Base-by-base conservation (phyloP, 768 basidiomycete genomes). In the Cyclocybe cylindracea region DNA sequence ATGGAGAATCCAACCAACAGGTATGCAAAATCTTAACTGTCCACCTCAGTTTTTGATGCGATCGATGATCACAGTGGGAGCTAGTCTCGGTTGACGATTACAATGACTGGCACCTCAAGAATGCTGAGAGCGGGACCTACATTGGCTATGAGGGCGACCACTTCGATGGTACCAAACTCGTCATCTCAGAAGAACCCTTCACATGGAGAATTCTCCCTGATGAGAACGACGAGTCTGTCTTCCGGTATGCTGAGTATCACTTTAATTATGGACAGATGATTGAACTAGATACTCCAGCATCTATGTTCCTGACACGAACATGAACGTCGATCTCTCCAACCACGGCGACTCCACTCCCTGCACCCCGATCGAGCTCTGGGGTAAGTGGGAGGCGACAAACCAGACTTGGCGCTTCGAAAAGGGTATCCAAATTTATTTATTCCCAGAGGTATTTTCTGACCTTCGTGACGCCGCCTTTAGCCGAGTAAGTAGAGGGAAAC, bases 1-100 rank as follows among this genome's bases (percentile, higher is more conserved):
- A 77, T 57, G 53, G 62, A 7, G 78, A 73, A 6, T 59, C 59
- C 6, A 80, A 80, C 56, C 79, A 81, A 52, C 55, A 64, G 61
- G 78, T 77, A 56, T 10, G 63, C 10, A 16, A 7, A 38, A 46
- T 34, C 19, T 14, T 34, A 38, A 11, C 5, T 24, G 24, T n/a
- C 13, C 2, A 19, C 5, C 24, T 24, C 5, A 3, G 24, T 24
- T 24, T 24, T 3, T 24, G 24, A 24, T 24, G 24, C 5, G 24
- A 24, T 24, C 24, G 4, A 24, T 24, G 24, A 24, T 24, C 14
- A 6, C 35, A 62, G 58, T 59, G 61, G 61, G 61, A 57, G 8
- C 24, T 45, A 3, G 48, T 39, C 29, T 35, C 29, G 2, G 49
- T 47, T 2, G 33, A 59, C 1, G 24, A 24, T 24, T 24, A 24